Evolutionary conservation across 805 yeast species (phyloP).

Genomic region (Kodamaea leandrae): DNA sequence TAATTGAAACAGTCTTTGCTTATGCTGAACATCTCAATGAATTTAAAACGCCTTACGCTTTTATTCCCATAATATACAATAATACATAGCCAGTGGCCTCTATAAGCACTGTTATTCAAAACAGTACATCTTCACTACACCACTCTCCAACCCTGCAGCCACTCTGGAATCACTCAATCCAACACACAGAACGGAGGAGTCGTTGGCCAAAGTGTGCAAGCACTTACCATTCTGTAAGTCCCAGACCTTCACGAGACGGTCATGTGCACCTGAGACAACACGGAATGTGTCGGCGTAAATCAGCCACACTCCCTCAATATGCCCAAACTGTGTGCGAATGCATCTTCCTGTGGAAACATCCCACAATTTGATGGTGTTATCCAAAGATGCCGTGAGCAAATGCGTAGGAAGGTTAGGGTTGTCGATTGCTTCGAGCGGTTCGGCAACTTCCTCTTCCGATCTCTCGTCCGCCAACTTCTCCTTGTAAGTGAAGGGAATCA

Average conservation of each 20-base stretch:
- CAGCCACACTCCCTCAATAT: constrained; percentile 97
- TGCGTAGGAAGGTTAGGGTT: constrained; percentile 66
- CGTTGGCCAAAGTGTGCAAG: constrained; percentile 86
- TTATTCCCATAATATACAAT: not conserved
- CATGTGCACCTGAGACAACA: constrained; percentile 93
- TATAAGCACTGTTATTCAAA: too few relatives aligned
- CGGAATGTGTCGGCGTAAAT: constrained; percentile 94
- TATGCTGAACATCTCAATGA: not conserved
- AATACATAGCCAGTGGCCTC: too few relatives aligned
- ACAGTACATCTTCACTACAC: constrained; percentile 78
- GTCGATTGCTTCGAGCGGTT: constrained; percentile 10
- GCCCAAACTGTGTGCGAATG: constrained; percentile 93
- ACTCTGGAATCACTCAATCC: constrained; percentile 86
- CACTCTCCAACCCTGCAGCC: constrained; percentile 88
- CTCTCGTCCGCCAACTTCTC: constrained; percentile 48
- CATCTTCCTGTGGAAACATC: constrained; percentile 84
- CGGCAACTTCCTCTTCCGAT: constrained; percentile 27
- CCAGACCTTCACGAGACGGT: constrained; percentile 87
- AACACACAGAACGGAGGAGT: constrained; percentile 59
- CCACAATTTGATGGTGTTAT: constrained; percentile 92
- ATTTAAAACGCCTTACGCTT: not conserved
- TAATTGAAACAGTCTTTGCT: too few relatives aligned
- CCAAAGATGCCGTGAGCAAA: constrained; percentile 80
- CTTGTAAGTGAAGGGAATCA: constrained; percentile 76
- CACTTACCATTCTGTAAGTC: constrained; percentile 93